Evolutionary conservation across 768 basidiomycete species (phyloP).

Genomic region (Kwoniella heveanensis): DNA sequence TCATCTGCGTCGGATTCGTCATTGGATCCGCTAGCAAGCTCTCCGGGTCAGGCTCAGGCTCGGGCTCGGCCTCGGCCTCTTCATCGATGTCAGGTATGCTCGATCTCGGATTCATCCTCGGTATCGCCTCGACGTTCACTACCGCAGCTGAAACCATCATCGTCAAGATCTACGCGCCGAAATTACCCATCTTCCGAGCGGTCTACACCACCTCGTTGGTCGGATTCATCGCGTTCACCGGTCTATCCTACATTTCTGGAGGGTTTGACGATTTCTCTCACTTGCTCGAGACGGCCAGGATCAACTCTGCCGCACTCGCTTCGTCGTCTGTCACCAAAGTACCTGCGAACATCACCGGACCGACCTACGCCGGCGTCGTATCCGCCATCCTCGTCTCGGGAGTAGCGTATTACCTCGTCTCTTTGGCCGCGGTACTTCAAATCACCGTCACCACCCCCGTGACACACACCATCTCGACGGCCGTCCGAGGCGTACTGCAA

Average conservation of each 20-base stretch:
- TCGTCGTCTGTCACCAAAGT: not conserved
- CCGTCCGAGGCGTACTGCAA: constrained; percentile 19
- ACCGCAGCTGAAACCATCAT: constrained; percentile 14
- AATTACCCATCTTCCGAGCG: constrained; percentile 11
- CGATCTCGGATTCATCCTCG: constrained; percentile 8
- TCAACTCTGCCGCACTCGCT: not conserved
- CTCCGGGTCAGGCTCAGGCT: not conserved
- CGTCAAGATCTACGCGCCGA: constrained; percentile 13
- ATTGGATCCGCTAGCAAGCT: constrained; percentile 1
- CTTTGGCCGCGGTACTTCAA: constrained; percentile 83
- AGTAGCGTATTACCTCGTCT: constrained; percentile 71
- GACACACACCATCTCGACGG: constrained; percentile 69
- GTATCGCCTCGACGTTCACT: constrained; percentile 15
- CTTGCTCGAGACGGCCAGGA: not conserved
- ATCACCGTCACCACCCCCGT: constrained; percentile 96
- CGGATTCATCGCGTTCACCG: constrained; percentile 8
- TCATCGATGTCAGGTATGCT: not conserved
- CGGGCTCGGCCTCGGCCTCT: too few relatives aligned
- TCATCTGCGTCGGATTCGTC: constrained; percentile 13
- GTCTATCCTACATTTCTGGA: constrained; percentile 3
- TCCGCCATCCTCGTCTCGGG: constrained; percentile 6
- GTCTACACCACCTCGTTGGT: constrained; percentile 11
- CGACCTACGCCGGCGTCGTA: not conserved
- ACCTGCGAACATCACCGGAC: not conserved
- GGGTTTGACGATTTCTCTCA: constrained; percentile 5